phyloP scores from a whole-genome alignment of 352 stramenopile genomes.

The Phytophthora meadii region DNA sequence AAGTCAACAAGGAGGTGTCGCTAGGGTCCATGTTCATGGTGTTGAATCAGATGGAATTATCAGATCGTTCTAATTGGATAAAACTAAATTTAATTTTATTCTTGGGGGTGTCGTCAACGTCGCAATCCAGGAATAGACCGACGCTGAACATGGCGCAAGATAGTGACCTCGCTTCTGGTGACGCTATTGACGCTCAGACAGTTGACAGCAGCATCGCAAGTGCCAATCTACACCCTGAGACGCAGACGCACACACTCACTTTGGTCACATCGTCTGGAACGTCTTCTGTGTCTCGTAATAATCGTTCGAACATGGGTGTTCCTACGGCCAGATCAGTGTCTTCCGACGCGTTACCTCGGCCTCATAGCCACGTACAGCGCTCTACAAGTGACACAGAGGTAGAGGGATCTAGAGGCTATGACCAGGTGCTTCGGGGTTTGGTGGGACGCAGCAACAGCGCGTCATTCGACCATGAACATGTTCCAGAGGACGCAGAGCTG shows the following conservation, averaged over 20 bases:
- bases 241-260: not conserved
- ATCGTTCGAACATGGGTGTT: constrained; percentile 3
- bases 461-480: constrained; percentile 20
- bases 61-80: constrained; percentile 4
- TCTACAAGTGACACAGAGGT: constrained; percentile 12
- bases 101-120: not conserved
- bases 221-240: not conserved
- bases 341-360: constrained; percentile 26
- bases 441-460: constrained; percentile 21
- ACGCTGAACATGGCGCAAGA: constrained; percentile 16
- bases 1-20: constrained; percentile 1
- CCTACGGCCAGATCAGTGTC: not conserved
- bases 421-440: constrained; percentile 5
- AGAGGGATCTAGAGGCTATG: constrained; percentile 7
- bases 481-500: constrained; percentile 21
- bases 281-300: constrained; percentile 5
- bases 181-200: constrained; percentile 1
- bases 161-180: constrained; percentile 9
- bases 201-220: constrained; percentile 1
- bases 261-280: constrained; percentile 3
- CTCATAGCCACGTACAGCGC: constrained; percentile 18
- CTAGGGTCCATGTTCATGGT: not conserved
- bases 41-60: not conserved
- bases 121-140: constrained; percentile 17
- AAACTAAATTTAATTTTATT: not conserved